Evolutionary conservation across 1,284 basidiomycete species (phyloP), one percentile per base, ranked within the genome.

Genomic region (Microbotryum silenes-acaulis): DNA sequence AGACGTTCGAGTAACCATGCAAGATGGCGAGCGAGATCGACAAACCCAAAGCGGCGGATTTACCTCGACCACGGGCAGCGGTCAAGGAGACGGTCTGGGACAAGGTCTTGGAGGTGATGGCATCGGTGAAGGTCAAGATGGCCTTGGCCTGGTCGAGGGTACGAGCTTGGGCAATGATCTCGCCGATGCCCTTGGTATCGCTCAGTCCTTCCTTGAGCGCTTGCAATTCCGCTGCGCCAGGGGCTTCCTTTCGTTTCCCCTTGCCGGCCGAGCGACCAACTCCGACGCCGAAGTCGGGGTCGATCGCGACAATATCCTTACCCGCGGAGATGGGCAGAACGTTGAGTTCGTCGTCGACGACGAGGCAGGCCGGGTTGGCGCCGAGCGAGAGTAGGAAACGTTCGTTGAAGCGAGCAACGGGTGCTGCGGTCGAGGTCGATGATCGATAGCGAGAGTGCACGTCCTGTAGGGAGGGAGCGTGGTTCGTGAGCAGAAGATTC

Each of bases 281-380:
- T 18, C 68, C 68, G 45, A 66, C 65, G 20, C 64, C 64, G 20
- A 64, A 49, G 48, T 69, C 66, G 37, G 88, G 85, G 59, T 86
- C 82, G 29, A 86, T 74, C 0, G 88, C 83, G 4, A 79, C 79
- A 71, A 97, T 96, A 74, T 97, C 91, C 76, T 97, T 97, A 46
- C 88, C 94, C 54, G 86, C 86, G n/a, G 91, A 96, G 23, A 99
- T 86, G 1, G 96, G 96, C 3, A 99, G 83, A 6, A 98, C 93
- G 73, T 98, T 98, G 59, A 99, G 83, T 76, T 98, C 96, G 73
- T 99, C 96, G 73, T 99, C 96, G 51, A 98, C 82, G 27, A 98
- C 85, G 1, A 99, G 80, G 70, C 93, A 97, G 73, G 94, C 89
- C 25, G 85, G 81, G 72, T 89, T 93, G 14, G 89, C 88, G 21